Percentiles rank a stretch among this genome's conserved stretches.
phyloP scores from a whole-genome alignment of 768 basidiomycete species.

The Pleurotus djamor region DNA sequence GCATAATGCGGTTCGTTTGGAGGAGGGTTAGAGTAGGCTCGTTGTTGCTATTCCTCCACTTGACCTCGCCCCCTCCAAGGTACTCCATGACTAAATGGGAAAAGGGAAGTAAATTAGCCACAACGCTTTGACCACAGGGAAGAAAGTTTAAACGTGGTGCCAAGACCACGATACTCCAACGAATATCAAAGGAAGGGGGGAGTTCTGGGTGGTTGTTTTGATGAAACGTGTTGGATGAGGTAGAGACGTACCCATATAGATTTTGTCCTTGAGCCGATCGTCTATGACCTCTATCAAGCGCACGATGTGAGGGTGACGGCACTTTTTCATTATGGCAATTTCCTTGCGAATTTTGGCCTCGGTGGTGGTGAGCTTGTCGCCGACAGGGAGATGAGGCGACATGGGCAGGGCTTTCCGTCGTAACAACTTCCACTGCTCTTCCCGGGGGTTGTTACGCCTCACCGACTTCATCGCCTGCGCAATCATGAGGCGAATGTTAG shows the following conservation, averaged over 20 bases:
- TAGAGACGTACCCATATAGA: constrained; percentile 85
- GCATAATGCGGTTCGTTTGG: constrained; percentile 84
- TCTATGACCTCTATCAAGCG: constrained; percentile 93
- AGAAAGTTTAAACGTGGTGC: neutral
- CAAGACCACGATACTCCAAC: neutral
- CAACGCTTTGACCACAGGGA: constrained; percentile 5
- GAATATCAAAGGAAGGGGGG: too few relatives aligned
- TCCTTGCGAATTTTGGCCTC: constrained; percentile 89
- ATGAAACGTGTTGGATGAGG: neutral
- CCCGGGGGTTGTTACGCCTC: constrained; percentile 67
- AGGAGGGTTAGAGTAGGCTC: constrained; percentile 78
- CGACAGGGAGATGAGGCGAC: constrained; percentile 51
- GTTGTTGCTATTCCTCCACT: constrained; percentile 72
- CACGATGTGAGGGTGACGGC: constrained; percentile 87
- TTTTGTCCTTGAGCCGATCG: constrained; percentile 81
- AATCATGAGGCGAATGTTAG: neutral
- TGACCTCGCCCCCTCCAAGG: constrained; percentile 92
- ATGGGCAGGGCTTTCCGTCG: constrained; percentile 38
- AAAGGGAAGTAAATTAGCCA: neutral
- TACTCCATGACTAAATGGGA: constrained; percentile 84
- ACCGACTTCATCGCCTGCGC: constrained; percentile 79
- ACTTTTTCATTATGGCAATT: constrained; percentile 99
- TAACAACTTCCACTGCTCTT: constrained; percentile 39
- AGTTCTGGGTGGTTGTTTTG: neutral
- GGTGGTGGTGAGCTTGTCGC: constrained; percentile 65